Evolutionary conservation across 108 stramenopile species (phyloP).

Genomic region (Nitzschia palea): DNA sequence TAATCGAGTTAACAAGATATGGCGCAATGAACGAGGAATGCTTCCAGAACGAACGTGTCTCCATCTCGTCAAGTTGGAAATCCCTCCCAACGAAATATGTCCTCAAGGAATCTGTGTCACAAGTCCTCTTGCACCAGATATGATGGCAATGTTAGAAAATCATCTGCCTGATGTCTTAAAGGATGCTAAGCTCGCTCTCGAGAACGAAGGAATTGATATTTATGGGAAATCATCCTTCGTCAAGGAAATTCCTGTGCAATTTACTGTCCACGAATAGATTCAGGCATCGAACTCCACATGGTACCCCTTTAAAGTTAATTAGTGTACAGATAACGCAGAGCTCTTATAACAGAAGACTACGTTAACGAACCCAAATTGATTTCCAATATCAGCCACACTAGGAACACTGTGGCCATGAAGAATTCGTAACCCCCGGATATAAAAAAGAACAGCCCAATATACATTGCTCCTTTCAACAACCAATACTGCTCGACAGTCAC

Average conservation of each 20-base stretch:
- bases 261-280: slow-evolving; percentile 19
- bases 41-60: slow-evolving; percentile 69
- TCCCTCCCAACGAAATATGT: slow-evolving; percentile 41
- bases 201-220: slow-evolving; percentile 64
- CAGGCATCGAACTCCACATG: not conserved
- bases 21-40: slow-evolving; percentile 61
- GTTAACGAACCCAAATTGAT: slow-evolving; percentile 2
- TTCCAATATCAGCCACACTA: slow-evolving; percentile 40
- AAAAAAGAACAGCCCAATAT: slow-evolving; percentile 42
- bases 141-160: slow-evolving; percentile 55
- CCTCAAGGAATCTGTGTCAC: slow-evolving; percentile 68
- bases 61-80: slow-evolving; percentile 62
- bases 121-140: slow-evolving; percentile 61
- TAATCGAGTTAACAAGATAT: slow-evolving; percentile 62
- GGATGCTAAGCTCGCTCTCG: slow-evolving; percentile 44
- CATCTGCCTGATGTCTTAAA: slow-evolving; percentile 71
- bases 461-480: slow-evolving; percentile 38
- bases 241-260: slow-evolving; percentile 14
- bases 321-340: too few species aligned
- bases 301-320: not conserved
- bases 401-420: slow-evolving; percentile 38
- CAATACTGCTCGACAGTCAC: slow-evolving; percentile 41
- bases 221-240: slow-evolving; percentile 6
- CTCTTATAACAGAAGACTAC: too few species aligned
- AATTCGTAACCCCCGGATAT: slow-evolving; percentile 32